Evolutionary conservation across 140 eudicot species (phyloP).

Genomic region (Oenanthe javanica): DNA sequence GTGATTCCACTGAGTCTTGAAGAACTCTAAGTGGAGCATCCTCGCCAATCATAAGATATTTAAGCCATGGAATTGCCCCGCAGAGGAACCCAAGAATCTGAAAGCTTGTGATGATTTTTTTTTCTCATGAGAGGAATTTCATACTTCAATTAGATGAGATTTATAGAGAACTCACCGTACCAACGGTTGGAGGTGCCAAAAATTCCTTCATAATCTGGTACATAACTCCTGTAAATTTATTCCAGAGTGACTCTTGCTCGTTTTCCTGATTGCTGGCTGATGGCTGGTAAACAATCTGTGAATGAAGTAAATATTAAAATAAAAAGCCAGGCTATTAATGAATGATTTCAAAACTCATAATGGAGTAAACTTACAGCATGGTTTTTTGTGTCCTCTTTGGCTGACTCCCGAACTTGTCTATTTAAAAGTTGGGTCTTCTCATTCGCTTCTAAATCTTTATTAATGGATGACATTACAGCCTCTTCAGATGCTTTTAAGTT

Average conservation of each 20-base stretch:
- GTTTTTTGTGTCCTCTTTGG: constrained; percentile 22
- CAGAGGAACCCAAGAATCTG: constrained; percentile 66
- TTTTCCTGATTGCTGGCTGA: constrained; percentile 15
- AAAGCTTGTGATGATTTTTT: background rate
- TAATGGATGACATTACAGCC: constrained; percentile 35
- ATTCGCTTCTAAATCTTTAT: constrained; percentile 52
- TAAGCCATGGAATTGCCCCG: constrained; percentile 61
- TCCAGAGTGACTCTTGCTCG: constrained; percentile 17
- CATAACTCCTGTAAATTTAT: constrained; percentile 23
- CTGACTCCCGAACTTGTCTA: constrained; percentile 23
- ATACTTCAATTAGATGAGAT: background rate
- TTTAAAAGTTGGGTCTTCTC: constrained; percentile 50
- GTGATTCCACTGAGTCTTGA: constrained; percentile 59
- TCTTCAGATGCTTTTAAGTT: constrained; percentile 33
- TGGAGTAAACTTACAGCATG: constrained; percentile 28
- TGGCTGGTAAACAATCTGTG: constrained; percentile 34
- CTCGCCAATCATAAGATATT: constrained; percentile 59
- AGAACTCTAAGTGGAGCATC: constrained; percentile 72
- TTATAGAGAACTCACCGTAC: constrained; percentile 41
- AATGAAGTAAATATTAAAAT: background rate
- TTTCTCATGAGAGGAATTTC: no score
- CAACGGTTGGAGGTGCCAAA: constrained; percentile 76
- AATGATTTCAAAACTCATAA: background rate
- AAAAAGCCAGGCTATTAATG: no score
- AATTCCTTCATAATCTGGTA: constrained; percentile 53